A percentile compares a stretch with the other conserved stretches of the same genome.
phyloP scores from a whole-genome alignment of 805 yeast genomes.

The Grigorovia jiainica region DNA sequence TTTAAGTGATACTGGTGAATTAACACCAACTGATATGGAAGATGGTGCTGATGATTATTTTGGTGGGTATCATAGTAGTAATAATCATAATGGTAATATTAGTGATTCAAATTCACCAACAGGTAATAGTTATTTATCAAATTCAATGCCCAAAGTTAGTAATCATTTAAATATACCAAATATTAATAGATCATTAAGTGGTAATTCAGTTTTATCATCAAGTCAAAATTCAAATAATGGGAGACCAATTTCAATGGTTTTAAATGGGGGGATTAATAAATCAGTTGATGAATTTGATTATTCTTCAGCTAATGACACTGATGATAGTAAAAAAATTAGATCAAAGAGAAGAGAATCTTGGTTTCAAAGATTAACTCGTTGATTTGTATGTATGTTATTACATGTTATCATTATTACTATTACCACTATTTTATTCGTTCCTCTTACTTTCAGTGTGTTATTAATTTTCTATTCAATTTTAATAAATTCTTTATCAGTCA shows the following conservation, averaged over 20 bases:
- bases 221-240: neutral
- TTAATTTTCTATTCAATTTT: too few species aligned
- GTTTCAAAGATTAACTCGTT: conserved; percentile 36
- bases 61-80: conserved; percentile 13
- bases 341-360: conserved; percentile 33
- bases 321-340: conserved; percentile 13
- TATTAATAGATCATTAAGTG: conserved; percentile 10
- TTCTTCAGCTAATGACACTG: conserved; percentile 2
- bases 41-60: conserved; percentile 20
- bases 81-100: conserved; percentile 3
- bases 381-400: too few species aligned
- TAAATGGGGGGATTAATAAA: conserved; percentile 11
- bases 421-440: too few species aligned
- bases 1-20: conserved; percentile 24
- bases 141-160: conserved; percentile 12
- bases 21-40: conserved; percentile 22
- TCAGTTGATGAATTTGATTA: conserved; percentile 17
- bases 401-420: too few species aligned
- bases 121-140: conserved; percentile 8
- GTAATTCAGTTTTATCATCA: conserved; percentile 10
- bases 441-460: too few species aligned
- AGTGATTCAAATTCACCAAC: conserved; percentile 8
- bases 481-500: too few species aligned
- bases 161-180: conserved; percentile 11
- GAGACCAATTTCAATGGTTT: conserved; percentile 17